phyloP scores from a whole-genome alignment of 2,329 filamentous ascomycete genomes.

The Cordyceps cicadae region DNA sequence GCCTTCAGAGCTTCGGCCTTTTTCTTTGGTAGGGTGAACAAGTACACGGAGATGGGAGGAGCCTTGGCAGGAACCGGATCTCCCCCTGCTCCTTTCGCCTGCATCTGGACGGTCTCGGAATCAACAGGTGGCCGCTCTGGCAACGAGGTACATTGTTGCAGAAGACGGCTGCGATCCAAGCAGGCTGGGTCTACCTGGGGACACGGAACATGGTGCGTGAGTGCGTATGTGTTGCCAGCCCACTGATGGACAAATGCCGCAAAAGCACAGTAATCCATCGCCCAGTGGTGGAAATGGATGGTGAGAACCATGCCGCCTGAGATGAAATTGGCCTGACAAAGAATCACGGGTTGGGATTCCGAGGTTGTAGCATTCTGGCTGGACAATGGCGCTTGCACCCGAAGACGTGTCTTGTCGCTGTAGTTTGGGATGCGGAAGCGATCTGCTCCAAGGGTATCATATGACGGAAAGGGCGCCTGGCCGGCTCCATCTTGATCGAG shows the following conservation, averaged over 20 bases:
- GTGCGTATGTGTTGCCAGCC: background rate
- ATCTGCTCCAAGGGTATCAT: background rate
- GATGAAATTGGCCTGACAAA: background rate
- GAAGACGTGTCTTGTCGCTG: background rate
- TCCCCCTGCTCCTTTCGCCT: too few relatives aligned
- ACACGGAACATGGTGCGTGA: background rate
- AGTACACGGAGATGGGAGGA: background rate
- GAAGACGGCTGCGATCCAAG: background rate
- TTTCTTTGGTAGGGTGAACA: background rate
- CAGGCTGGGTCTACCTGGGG: background rate
- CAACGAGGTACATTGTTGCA: too few relatives aligned
- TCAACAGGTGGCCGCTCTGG: background rate
- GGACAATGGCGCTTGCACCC: background rate
- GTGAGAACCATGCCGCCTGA: background rate
- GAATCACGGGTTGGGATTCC: slow-evolving; percentile 10
- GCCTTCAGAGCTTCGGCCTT: background rate
- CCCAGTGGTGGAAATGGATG: background rate
- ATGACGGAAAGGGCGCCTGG: background rate
- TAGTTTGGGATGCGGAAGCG: background rate
- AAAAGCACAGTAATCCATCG: background rate
- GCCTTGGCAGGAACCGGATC: background rate
- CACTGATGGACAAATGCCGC: background rate
- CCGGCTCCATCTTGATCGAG: background rate
- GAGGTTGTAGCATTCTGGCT: background rate
- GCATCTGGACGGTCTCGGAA: background rate